phyloP scores from a whole-genome alignment of 441 rosid species.

The Gossypium gossypioides region DNA sequence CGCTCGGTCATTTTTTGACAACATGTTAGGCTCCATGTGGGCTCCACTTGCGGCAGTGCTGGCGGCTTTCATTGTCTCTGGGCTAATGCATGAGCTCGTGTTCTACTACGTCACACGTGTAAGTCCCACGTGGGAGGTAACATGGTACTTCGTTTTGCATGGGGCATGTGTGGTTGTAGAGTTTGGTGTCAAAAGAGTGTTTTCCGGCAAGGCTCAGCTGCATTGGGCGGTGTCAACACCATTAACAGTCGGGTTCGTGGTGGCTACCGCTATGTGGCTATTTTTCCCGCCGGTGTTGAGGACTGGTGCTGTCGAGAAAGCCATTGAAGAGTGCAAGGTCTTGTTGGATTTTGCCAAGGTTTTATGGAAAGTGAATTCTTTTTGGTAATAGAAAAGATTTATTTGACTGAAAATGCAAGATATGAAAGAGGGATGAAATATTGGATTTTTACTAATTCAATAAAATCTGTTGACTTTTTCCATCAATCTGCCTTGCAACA shows the following conservation, averaged over 20 bases:
- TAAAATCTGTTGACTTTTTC: not conserved
- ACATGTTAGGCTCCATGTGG: constrained; percentile 22
- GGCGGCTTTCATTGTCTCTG: constrained; percentile 32
- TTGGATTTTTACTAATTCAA: not conserved
- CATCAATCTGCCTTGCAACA: not conserved
- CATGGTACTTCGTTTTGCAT: constrained; percentile 31
- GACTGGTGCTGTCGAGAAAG: constrained; percentile 19
- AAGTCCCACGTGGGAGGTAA: constrained; percentile 34
- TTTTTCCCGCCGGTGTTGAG: constrained; percentile 33
- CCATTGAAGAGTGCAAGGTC: constrained; percentile 32
- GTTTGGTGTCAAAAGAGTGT: constrained; percentile 21
- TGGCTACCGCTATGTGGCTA: constrained; percentile 29
- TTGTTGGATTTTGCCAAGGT: constrained; percentile 9
- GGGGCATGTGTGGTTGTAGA: constrained; percentile 26
- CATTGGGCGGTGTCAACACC: constrained; percentile 20
- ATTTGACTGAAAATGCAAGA: too few species aligned
- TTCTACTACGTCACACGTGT: constrained; percentile 31
- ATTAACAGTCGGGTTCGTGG: constrained; percentile 29
- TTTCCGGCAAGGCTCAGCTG: constrained; percentile 19
- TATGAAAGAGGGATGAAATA: too few species aligned
- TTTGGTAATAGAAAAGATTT: not conserved
- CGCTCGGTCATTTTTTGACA: not conserved
- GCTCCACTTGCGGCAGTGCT: constrained; percentile 24
- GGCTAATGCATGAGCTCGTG: constrained; percentile 40
- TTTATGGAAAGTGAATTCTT: not conserved